Evolutionary conservation across 2,329 filamentous ascomycete species (phyloP).

Genomic region (Fusarium tupiense): DNA sequence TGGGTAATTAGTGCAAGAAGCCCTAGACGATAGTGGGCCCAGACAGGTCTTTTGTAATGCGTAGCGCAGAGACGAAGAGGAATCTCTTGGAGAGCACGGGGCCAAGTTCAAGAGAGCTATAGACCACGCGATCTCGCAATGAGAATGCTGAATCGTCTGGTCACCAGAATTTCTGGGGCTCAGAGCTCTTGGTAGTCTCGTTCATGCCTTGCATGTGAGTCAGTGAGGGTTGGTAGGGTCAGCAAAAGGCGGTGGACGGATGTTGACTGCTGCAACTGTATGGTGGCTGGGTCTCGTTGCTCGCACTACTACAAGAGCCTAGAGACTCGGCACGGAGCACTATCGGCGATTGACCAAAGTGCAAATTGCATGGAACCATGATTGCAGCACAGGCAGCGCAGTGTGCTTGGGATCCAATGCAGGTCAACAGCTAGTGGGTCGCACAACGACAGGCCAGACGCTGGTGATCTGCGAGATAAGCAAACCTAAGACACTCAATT

Average conservation of each 20-base stretch:
- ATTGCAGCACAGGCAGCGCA: slow-evolving; percentile 15
- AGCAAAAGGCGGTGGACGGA: slow-evolving; percentile 36
- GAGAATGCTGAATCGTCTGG: background rate
- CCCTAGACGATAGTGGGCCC: slow-evolving; percentile 9
- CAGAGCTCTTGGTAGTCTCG: background rate
- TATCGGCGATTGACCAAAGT: slow-evolving; percentile 24
- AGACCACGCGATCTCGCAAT: slow-evolving; percentile 20
- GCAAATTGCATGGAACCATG: slow-evolving; percentile 39
- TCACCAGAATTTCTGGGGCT: background rate
- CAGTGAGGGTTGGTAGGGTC: slow-evolving; percentile 13
- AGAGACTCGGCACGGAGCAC: slow-evolving; percentile 28
- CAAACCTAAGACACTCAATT: background rate
- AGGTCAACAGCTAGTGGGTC: slow-evolving; percentile 33
- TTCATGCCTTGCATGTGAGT: background rate
- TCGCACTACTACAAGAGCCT: slow-evolving; percentile 20
- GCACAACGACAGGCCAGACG: slow-evolving; percentile 5
- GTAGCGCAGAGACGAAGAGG: slow-evolving; percentile 11
- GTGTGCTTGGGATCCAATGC: slow-evolving; percentile 17
- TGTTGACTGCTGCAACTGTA: background rate
- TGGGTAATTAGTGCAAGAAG: slow-evolving; percentile 10
- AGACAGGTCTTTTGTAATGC: slow-evolving; percentile 23
- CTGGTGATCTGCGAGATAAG: slow-evolving; percentile 38
- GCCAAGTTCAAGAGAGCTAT: slow-evolving; percentile 11
- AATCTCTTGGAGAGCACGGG: slow-evolving; percentile 17
- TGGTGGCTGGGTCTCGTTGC: slow-evolving; percentile 9